Evolutionary conservation across 2,329 filamentous ascomycete genomes (phyloP), one percentile per base, ranked within the genome.

Genomic region (Aureobasidium vineae): DNA sequence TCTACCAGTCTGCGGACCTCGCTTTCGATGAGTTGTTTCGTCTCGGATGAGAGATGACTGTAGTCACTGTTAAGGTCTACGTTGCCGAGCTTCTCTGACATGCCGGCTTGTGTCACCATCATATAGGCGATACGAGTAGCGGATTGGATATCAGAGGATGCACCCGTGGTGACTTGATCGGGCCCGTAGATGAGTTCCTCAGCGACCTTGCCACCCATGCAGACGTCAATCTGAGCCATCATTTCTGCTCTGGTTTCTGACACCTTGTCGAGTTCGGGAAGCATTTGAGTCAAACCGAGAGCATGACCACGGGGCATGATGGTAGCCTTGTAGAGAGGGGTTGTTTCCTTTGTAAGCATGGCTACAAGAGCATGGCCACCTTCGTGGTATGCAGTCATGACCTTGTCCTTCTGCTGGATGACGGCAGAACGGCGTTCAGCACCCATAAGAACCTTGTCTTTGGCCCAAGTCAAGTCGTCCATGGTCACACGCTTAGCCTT

Each of bases 381-480:
- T 80, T 99, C 95, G 75, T 97, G 92, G 74, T 96, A 97, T 1
- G 92, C 92, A n/a, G 93, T 97, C 83, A 92, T 89, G 72, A 95
- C 86, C 81, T 96, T 98, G 80, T 99, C 95, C 80, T 96, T 92
- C 70, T 94, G 87, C 50, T 90, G 90, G 66, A 99, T 94, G 66
- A 97, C 86, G 79, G 94, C 92, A 71, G 89, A 96, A 76, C 88
- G 90, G 75, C 89, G 88, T 80, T 99, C 95, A 2, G 94, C 91
- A 43, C 95, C 95, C 92, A 99, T 97, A 77, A 97, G 89, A 64
- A 99, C 91, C 80, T 95, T 95, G 81, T 99, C 95, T 79, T 96
- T 98, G 66, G 95, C 95, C 93, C 94, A 99, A 72, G 97, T 93
- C 70, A 98, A 88, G 74, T 98, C 92, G 40, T 84, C 79, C 77